Conservation (phyloP, 2,329 filamentous ascomycete species). For the Aspergillus sp. region DNA sequence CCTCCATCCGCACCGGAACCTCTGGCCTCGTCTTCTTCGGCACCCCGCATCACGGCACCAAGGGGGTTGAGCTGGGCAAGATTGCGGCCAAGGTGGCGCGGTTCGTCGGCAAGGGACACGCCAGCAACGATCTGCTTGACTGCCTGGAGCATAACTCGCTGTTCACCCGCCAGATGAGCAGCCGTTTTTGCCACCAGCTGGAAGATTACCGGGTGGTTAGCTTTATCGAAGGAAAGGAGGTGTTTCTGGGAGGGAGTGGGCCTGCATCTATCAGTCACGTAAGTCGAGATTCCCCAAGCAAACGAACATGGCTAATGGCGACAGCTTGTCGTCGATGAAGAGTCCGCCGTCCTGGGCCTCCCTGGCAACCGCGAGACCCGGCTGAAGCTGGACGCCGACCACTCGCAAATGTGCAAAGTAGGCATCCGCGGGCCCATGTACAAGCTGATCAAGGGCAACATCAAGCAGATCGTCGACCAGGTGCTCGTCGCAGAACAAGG, state of each 20-base stretch:
- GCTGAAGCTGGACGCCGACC: conserved; percentile 35
- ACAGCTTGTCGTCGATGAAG: conserved; percentile 35
- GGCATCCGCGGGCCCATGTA: conserved; percentile 29
- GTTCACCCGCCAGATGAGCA: conserved; percentile 32
- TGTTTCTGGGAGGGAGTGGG: conserved; percentile 26
- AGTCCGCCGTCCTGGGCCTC: conserved; percentile 34
- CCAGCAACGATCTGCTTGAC: conserved; percentile 29
- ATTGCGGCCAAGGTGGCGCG: conserved; percentile 33
- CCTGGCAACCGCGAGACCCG: conserved; percentile 34
- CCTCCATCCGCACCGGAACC: conserved; percentile 31
- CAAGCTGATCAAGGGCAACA: conserved; percentile 31
- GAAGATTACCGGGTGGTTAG: conserved; percentile 35
- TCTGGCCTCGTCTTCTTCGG: conserved; percentile 36
- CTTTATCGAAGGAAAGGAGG: conserved; percentile 34
- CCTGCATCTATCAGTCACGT: conserved; percentile 33
- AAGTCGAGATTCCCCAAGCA: background rate
- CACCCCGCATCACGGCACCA: conserved; percentile 34
- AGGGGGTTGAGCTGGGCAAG: conserved; percentile 32
- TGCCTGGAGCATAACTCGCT: conserved; percentile 31
- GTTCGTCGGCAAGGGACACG: conserved; percentile 31
- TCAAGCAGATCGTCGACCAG: conserved; percentile 33
- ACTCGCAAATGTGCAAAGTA: conserved; percentile 37
- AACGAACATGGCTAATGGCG: conserved; percentile 6
- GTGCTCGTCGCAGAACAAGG: conserved; percentile 29
- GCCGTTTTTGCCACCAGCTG: conserved; percentile 33